A percentile compares a stretch with the other conserved stretches of the same genome.
Conservation (phyloP, 257 asterid species). For the Solanum paucissectum region DNA sequence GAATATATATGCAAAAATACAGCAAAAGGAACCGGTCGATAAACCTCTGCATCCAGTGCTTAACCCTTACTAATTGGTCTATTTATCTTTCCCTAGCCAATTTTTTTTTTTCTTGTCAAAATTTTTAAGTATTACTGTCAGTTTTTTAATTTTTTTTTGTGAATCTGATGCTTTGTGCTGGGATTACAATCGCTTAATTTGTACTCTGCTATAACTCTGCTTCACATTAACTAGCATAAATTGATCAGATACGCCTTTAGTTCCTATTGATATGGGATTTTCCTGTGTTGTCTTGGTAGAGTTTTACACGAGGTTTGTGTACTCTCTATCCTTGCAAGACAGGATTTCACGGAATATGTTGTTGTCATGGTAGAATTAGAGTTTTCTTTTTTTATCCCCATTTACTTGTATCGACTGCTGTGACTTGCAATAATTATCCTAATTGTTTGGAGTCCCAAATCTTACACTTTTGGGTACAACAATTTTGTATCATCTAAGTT, state of each 20-base stretch:
- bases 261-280: not conserved
- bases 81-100: not conserved
- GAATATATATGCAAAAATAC: not conserved
- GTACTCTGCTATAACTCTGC: not conserved
- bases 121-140: not conserved
- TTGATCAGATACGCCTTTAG: not conserved
- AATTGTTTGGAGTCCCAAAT: not conserved
- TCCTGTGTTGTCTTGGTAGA: not conserved
- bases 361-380: not conserved
- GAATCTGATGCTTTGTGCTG: not conserved
- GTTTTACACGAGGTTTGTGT: not conserved
- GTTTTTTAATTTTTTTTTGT: not conserved
- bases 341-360: too few species aligned
- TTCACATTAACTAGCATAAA: not conserved
- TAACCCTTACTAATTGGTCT: not conserved
- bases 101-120: not conserved
- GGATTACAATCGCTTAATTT: not conserved
- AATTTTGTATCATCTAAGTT: not conserved
- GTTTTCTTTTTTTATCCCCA: not conserved
- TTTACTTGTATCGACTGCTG: not conserved
- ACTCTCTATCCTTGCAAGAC: not conserved
- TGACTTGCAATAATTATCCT: not conserved
- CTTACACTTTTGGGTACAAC: not conserved
- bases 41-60: conserved; percentile 7
- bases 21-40: not conserved